Conservation (phyloP, 2,329 filamentous ascomycete genomes). For the Chaetomium sp. region DNA sequence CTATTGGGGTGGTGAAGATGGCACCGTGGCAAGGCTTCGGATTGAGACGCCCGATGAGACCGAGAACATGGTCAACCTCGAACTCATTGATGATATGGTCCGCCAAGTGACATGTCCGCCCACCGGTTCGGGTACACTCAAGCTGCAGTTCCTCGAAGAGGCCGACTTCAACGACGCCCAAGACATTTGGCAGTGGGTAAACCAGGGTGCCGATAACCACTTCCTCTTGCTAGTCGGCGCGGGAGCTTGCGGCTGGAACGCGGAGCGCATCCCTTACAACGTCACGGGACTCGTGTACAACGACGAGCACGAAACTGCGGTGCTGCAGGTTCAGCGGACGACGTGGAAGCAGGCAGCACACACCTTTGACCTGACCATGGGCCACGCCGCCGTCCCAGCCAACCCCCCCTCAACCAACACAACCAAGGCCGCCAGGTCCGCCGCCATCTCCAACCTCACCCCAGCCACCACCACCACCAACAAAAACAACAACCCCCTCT, state of each 20-base stretch:
- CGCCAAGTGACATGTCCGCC: not conserved
- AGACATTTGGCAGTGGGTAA: constrained; percentile 2
- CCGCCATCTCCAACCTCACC: too few species aligned
- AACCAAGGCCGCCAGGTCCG: too few species aligned
- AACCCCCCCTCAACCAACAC: not conserved
- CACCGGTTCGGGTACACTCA: not conserved
- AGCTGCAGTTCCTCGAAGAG: not conserved
- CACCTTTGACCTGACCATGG: not conserved
- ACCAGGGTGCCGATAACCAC: not conserved
- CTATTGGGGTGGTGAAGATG: not conserved
- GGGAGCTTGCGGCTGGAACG: not conserved
- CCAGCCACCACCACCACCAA: not conserved
- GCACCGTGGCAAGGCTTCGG: not conserved
- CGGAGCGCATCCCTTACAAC: not conserved
- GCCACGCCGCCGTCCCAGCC: not conserved
- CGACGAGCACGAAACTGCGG: not conserved
- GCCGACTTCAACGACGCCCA: constrained; percentile 1
- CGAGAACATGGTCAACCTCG: not conserved
- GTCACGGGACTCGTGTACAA: not conserved
- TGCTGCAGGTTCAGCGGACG: not conserved
- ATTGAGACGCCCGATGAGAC: not conserved
- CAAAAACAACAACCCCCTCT: not conserved
- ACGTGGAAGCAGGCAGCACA: not conserved
- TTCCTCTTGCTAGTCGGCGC: not conserved
- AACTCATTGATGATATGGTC: not conserved